Evolutionary conservation across 345 rosid genomes (phyloP).

Genomic region (Syzygium aqueum): DNA sequence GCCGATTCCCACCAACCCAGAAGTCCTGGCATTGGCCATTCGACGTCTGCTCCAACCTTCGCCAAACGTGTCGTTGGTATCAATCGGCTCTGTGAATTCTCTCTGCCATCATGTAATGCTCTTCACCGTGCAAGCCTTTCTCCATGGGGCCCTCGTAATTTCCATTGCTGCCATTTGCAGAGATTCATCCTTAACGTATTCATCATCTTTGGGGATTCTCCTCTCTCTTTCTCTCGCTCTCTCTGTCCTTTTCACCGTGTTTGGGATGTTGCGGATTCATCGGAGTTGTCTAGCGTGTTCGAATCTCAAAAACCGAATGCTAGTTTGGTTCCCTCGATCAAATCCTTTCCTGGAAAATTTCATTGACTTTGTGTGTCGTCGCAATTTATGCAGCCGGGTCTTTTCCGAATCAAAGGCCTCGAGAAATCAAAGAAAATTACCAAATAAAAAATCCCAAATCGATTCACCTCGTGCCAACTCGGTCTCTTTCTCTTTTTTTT

Average conservation of each 20-base stretch:
- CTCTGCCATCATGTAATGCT: too few relatives aligned
- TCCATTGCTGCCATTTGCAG: background rate
- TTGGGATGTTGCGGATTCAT: background rate
- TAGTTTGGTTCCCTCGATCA: background rate
- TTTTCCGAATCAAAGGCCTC: too few relatives aligned
- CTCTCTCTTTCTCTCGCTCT: background rate
- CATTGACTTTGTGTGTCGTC: background rate
- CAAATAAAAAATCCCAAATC: too few relatives aligned
- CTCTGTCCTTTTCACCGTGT: background rate
- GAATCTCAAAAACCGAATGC: background rate
- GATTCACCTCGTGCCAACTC: too few relatives aligned
- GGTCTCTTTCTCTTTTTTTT: background rate
- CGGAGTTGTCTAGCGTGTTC: background rate
- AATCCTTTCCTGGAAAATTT: background rate
- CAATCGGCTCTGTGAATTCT: too few relatives aligned
- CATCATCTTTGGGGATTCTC: background rate
- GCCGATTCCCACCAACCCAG: background rate
- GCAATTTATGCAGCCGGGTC: background rate
- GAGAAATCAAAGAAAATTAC: too few relatives aligned
- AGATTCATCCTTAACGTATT: background rate
- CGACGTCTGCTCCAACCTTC: background rate
- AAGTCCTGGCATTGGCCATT: background rate
- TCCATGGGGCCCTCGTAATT: background rate
- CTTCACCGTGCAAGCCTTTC: too few relatives aligned
- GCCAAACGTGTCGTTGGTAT: background rate